A percentile compares a stretch with the other conserved stretches of the same genome.
These are phyloP conservation scores for Paraphaeosphaeria minitans DNA, from an alignment of 2,329 filamentous ascomycete genomes.

Conservation along the genomic window DNA sequence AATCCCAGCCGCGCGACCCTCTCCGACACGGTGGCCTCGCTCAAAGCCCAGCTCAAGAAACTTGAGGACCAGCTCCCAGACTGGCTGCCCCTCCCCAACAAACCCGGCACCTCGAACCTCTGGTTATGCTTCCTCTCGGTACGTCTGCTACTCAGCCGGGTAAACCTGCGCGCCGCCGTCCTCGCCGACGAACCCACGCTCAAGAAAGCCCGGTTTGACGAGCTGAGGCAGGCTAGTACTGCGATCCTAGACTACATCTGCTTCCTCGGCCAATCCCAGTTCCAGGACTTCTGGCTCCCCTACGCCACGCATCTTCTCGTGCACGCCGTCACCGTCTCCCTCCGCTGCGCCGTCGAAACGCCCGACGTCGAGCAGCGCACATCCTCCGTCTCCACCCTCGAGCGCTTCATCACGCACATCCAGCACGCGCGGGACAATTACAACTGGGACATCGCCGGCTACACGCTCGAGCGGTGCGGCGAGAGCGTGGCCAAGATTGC, in stretches of 20 bases:
- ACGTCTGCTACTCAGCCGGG: conserved; percentile 46
- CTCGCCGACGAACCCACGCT: conserved; percentile 30
- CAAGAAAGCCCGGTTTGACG: conserved; percentile 45
- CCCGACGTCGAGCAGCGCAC: conserved; percentile 53
- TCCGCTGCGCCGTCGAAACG: conserved; percentile 59
- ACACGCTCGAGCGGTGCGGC: conserved; percentile 55
- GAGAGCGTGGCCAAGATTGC: conserved; percentile 46
- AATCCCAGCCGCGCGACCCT: conserved; percentile 34
- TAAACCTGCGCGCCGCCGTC: conserved; percentile 41
- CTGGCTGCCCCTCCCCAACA: conserved; percentile 36
- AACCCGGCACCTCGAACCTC: conserved; percentile 44
- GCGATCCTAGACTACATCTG: conserved; percentile 58
- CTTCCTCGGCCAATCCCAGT: conserved; percentile 53
- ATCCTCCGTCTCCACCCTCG: conserved; percentile 54
- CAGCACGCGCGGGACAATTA: conserved; percentile 55
- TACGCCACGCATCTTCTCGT: conserved; percentile 59
- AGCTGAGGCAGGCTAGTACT: conserved; percentile 56
- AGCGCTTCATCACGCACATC: conserved; percentile 55
- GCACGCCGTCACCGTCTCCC: conserved; percentile 58
- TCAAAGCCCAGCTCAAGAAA: conserved; percentile 41
- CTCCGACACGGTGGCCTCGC: conserved; percentile 34
- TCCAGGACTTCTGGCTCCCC: conserved; percentile 59
- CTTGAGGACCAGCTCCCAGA: conserved; percentile 43
- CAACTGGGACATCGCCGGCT: conserved; percentile 62
- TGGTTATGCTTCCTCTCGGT: conserved; percentile 50